Conservation (phyloP, 2,329 filamentous ascomycete genomes). For the Diaporthe sp. region DNA sequence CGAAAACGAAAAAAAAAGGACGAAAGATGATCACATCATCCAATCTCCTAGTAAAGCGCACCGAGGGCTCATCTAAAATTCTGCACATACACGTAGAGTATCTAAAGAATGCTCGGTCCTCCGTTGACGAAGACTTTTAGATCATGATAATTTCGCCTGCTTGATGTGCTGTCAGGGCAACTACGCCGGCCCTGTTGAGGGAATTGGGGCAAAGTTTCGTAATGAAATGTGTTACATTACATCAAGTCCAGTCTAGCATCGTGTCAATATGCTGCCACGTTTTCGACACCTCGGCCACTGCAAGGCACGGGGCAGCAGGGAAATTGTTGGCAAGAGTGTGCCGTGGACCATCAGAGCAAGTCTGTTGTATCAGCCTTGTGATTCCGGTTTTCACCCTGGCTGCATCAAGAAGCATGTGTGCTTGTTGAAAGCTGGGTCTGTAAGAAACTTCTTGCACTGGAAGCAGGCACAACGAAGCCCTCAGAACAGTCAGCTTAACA, state of each 20-base stretch:
- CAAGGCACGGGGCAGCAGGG: background rate
- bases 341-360: background rate
- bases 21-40: background rate
- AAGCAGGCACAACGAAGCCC: background rate
- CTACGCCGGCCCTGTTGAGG: background rate
- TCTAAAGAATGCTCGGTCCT: too few species aligned
- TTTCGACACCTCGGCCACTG: background rate
- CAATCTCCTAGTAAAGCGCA: background rate
- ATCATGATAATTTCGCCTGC: background rate
- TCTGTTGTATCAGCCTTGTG: too few species aligned
- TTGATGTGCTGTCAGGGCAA: background rate
- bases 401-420: background rate
- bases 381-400: background rate
- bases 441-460: too few species aligned
- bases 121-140: too few species aligned
- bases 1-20: background rate
- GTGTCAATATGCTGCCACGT: background rate
- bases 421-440: background rate
- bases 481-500: background rate
- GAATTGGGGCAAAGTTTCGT: too few species aligned
- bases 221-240: background rate
- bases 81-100: too few species aligned
- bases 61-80: background rate
- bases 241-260: background rate
- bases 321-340: background rate